Conservation (phyloP, 768 basidiomycete species). For the Cyclocybe aegerita region DNA sequence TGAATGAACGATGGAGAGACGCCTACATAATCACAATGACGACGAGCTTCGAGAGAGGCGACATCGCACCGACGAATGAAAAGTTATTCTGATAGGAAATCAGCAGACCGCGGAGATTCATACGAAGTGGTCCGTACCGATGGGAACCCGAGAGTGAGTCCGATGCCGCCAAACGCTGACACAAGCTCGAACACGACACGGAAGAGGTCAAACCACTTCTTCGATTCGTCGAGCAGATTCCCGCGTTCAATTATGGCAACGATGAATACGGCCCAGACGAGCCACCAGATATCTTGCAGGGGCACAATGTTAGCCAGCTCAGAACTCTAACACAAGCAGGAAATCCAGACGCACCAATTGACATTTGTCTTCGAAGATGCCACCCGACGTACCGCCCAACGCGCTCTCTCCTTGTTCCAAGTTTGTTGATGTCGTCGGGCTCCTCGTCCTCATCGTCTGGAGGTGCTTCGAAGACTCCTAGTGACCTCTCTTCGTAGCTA, state of each 20-base stretch:
- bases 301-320: background rate
- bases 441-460: slow-evolving; percentile 51
- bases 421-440: slow-evolving; percentile 36
- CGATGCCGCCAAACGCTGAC: slow-evolving; percentile 69
- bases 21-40: slow-evolving; percentile 67
- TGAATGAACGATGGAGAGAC: background rate
- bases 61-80: slow-evolving; percentile 62
- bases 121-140: slow-evolving; percentile 27
- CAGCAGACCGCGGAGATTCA: background rate
- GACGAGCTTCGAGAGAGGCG: slow-evolving; percentile 69
- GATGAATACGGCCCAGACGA: slow-evolving; percentile 69
- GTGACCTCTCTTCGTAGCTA: slow-evolving; percentile 69
- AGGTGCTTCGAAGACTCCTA: slow-evolving; percentile 62
- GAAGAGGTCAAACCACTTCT: slow-evolving; percentile 65
- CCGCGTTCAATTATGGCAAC: slow-evolving; percentile 71
- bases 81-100: slow-evolving; percentile 44
- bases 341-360: slow-evolving; percentile 37
- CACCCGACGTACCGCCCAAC: slow-evolving; percentile 47
- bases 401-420: slow-evolving; percentile 37
- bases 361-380: slow-evolving; percentile 67
- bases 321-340: background rate
- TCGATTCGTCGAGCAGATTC: slow-evolving; percentile 50
- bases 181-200: slow-evolving; percentile 62
- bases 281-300: slow-evolving; percentile 74
- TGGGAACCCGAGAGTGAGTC: slow-evolving; percentile 63